Base-by-base conservation (phyloP, 176 grass and related monocot genomes). In the Lolium perenne region DNA sequence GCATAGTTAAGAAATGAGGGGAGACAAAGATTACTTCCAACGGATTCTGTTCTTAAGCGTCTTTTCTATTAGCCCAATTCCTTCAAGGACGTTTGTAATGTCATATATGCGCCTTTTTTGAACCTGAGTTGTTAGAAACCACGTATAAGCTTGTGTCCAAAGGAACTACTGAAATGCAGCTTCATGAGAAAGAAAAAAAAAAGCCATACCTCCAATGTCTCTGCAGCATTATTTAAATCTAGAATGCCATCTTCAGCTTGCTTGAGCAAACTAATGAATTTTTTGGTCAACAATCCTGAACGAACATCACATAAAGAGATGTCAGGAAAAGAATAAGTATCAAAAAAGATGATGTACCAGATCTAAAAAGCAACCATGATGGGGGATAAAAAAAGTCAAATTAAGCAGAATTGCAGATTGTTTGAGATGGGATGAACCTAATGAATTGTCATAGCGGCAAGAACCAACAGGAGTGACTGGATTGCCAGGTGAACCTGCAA, bases 61-160 rank as follows among this genome's bases (percentile, higher is more conserved):
- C 90, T 99, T 99, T 88, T 99, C 94, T 88, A 93, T 93, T 43
- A 99, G 78, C 21, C 94, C 97, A 57, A 92, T 96, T 85, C 92
- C 97, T 96, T 96, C 97, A 63, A 99, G 97, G 54, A 99, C 97
- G 85, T 99, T 99, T 82, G 94, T 99, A 69, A 99, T 96, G 84
- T 99, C 97, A 96, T 99, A 99, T 49, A 99, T 91, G 38, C 94
- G 85, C 62, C 97, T 89, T 83, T 99, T 99, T 65, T 91, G 80
- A 76, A 96, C 94, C 97, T 99, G 76, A 68, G 68, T 82, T 76
- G 80, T 85, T 57, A 74, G 66, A 92, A 88, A 85, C 17, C 69
- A 87, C 17, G 0, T 50, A 35, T 66, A 84, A 91, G 22, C 17
- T 21, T 84, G 50, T 57, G 84, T 35, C 51, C 70, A 91, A 29